Evolutionary conservation across 106 monocot species (phyloP).

Genomic region (Agapanthus africanus): DNA sequence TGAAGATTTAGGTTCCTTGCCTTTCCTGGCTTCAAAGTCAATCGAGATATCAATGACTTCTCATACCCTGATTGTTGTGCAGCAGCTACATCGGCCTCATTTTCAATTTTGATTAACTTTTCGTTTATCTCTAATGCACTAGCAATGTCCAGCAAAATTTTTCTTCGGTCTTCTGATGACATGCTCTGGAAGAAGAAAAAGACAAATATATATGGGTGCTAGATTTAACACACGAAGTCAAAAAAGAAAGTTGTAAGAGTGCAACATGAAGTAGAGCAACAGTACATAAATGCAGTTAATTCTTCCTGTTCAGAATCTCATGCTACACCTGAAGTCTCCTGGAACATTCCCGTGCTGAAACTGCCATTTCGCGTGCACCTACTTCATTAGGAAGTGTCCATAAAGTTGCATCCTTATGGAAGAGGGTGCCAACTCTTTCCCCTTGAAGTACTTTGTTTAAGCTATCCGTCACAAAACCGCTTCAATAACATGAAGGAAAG

Average conservation of each 20-base stretch:
- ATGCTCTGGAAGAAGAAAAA: constrained; percentile 28
- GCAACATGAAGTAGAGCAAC: neutral
- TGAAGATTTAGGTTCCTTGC: constrained; percentile 20
- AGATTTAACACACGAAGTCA: neutral
- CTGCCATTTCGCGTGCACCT: constrained; percentile 77
- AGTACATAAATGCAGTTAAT: neutral
- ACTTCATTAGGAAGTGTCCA: constrained; percentile 48
- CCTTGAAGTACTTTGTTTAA: constrained; percentile 72
- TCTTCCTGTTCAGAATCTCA: neutral
- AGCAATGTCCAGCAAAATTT: constrained; percentile 72
- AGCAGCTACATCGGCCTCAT: constrained; percentile 68
- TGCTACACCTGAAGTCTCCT: constrained; percentile 69
- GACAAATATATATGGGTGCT: neutral
- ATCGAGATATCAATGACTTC: constrained; percentile 63
- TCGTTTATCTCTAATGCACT: constrained; percentile 80
- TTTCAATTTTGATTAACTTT: constrained; percentile 56
- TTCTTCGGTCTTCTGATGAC: constrained; percentile 66
- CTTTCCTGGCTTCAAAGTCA: constrained; percentile 84
- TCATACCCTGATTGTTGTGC: constrained; percentile 65
- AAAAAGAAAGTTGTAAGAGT: neutral
- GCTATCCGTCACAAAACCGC: constrained; percentile 64
- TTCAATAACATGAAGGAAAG: constrained; percentile 20
- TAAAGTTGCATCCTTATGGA: constrained; percentile 58
- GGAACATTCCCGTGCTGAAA: constrained; percentile 85
- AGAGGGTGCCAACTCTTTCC: constrained; percentile 75